Evolutionary conservation across 495 filamentous ascomycete species (phyloP).

Genomic region (Podospora appendiculata): DNA sequence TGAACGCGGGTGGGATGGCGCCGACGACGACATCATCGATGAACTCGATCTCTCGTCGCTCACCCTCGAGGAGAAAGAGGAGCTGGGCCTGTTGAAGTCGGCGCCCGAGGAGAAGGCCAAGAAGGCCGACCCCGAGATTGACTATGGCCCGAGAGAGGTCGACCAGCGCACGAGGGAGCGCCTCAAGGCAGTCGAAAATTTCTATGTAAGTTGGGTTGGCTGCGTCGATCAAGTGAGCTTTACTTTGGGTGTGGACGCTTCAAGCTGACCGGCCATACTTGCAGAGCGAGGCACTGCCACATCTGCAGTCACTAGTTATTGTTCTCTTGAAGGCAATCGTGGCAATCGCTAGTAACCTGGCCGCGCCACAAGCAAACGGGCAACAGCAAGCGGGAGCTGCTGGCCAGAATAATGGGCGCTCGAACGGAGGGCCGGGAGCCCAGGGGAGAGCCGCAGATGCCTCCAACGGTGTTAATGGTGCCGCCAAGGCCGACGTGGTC

Average conservation of each 20-base stretch:
- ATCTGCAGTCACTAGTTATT: constrained; percentile 90
- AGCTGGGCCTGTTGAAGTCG: constrained; percentile 27
- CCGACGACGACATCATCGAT: constrained; percentile 40
- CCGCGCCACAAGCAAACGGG: constrained; percentile 24
- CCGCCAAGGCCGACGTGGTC: constrained; percentile 26
- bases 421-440: constrained; percentile 15
- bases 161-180: constrained; percentile 52
- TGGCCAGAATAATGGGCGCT: constrained; percentile 21
- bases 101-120: constrained; percentile 17
- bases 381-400: constrained; percentile 6
- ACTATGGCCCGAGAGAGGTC: constrained; percentile 44
- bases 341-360: constrained; percentile 63
- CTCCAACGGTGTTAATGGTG: constrained; percentile 21
- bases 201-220: constrained; percentile 64
- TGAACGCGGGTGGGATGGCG: constrained; percentile 75
- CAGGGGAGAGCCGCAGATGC: constrained; percentile 18
- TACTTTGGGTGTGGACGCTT: background rate
- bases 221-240: too few relatives aligned
- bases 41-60: constrained; percentile 44
- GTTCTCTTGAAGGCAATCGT: constrained; percentile 83
- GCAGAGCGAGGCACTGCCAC: constrained; percentile 68
- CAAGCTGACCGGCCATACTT: background rate
- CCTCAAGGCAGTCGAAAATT: constrained; percentile 66
- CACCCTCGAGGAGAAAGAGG: constrained; percentile 37
- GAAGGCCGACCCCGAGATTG: constrained; percentile 25